Evolutionary conservation across 768 basidiomycete genomes (phyloP), one percentile per base, ranked within the genome.

Genomic region (Macrocybe gigantea): DNA sequence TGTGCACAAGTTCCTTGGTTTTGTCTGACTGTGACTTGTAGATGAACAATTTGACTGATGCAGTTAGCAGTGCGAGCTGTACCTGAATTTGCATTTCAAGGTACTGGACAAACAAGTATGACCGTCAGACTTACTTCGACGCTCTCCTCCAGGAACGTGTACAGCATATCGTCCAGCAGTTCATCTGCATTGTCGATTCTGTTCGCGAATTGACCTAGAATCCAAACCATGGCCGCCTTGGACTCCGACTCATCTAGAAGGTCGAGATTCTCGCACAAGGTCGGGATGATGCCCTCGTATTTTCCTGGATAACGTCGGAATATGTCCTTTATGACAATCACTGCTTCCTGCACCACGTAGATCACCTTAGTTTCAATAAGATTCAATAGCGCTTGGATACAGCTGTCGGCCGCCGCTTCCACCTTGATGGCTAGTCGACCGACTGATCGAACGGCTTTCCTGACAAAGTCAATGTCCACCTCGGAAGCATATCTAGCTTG

Each of bases 351-450:
- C 5, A 96, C 91, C 53, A 97, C 96, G 64, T 99, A 99, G 29
- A 83, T 76, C 51, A 98, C 89, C 64, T 96, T 93, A 31, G 90
- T 95, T 56, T 91, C 86, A 58, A 99, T 86, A 50, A 99, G 80
- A 34, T 77, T 70, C 36, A 99, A 79, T 38, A 99, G 72, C 0
- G 86, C 83, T 55, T 88, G 74, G 56, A 98, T 97, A 68, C 95
- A 97, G 41, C 72, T 78, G 64, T 98, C 92, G 31, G 95, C 84
- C 8, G 93, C 89, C 9, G 78, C 71, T 56, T 91, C 80, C 47
- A 99, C 91, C 67, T 98, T 98, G 78, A 98, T 98, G 11, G 96
- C 94, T n/a, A 97, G 70, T 14, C 95, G 85, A 6, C 96, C 96
- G 53, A 99, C 95, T 3, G 95, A 96, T 31, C 96, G 83, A 29